phyloP scores from a whole-genome alignment of 2,329 filamentous ascomycete genomes.

The Beauveria scarabaeidicola region DNA sequence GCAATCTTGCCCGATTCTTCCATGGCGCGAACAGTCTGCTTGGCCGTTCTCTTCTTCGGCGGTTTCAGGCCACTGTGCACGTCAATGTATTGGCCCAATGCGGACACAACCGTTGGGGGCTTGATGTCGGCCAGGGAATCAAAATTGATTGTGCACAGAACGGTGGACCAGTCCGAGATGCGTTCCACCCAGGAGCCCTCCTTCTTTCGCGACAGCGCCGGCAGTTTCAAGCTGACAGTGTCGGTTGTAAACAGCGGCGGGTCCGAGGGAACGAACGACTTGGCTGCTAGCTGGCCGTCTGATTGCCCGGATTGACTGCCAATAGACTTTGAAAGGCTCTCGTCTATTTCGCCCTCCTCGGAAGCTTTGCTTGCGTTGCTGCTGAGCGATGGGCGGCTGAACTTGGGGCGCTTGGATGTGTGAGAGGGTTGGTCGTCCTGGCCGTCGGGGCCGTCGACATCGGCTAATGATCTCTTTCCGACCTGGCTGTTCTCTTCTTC shows the following conservation, averaged over 20 bases:
- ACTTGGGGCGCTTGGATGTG: slow-evolving; percentile 1
- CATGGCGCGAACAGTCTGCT: slow-evolving; percentile 20
- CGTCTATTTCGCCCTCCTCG: slow-evolving; percentile 28
- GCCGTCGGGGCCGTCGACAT: slow-evolving; percentile 14
- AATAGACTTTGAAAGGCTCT: slow-evolving; percentile 12
- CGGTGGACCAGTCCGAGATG: slow-evolving; percentile 2
- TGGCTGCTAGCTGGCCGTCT: slow-evolving; percentile 2
- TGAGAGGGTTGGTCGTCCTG: slow-evolving; percentile 11
- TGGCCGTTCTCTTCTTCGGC: slow-evolving; percentile 24
- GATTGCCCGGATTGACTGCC: slow-evolving; percentile 4
- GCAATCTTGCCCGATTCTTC: slow-evolving; percentile 19
- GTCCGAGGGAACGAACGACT: slow-evolving; percentile 16
- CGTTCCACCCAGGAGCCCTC: slow-evolving; percentile 9
- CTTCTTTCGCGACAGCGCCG: slow-evolving; percentile 8
- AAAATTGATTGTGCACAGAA: slow-evolving; percentile 18
- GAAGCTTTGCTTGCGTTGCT: slow-evolving; percentile 16
- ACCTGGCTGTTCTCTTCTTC: slow-evolving; percentile 16
- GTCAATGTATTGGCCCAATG: slow-evolving; percentile 25
- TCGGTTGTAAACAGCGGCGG: slow-evolving; percentile 19
- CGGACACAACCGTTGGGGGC: slow-evolving; percentile 17
- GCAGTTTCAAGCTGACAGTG: slow-evolving; percentile 3
- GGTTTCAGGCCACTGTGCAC: slow-evolving; percentile 21
- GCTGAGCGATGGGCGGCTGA: slow-evolving; percentile 13
- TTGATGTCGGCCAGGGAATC: slow-evolving; percentile 18
- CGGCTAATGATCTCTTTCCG: slow-evolving; percentile 23